A percentile compares a stretch with the other conserved stretches of the same genome.
These are phyloP conservation scores for Blastocrithidia nonstop DNA, from an alignment of 208 protist genomes.

Conservation along the genomic window DNA sequence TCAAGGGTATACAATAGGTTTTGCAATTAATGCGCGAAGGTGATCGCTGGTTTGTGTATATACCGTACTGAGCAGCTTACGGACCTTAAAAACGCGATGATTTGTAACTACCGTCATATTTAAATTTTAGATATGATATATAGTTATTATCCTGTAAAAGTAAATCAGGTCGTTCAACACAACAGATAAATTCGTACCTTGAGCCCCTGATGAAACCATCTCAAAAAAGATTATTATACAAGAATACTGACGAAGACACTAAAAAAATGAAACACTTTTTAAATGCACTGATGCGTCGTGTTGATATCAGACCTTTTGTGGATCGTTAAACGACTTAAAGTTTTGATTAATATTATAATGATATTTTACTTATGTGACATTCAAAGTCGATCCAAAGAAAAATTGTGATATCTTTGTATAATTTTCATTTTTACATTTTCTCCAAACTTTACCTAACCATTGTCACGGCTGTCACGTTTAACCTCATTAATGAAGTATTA, in stretches of 20 bases:
- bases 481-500: too few relatives aligned
- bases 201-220: constrained; percentile 19
- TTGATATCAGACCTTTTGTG: too few relatives aligned
- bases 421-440: too few relatives aligned
- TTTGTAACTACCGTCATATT: constrained; percentile 17
- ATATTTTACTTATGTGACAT: too few relatives aligned
- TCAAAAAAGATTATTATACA: too few relatives aligned
- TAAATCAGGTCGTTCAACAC: constrained; percentile 20
- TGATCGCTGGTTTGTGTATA: constrained; percentile 55
- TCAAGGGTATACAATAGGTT: constrained; percentile 44
- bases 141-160: constrained; percentile 33
- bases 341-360: too few relatives aligned
- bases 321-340: too few relatives aligned
- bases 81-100: constrained; percentile 19
- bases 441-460: too few relatives aligned
- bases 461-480: too few relatives aligned
- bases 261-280: neutral
- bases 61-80: constrained; percentile 62
- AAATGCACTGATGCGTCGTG: neutral
- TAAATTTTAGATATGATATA: constrained; percentile 46
- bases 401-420: too few relatives aligned
- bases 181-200: constrained; percentile 41
- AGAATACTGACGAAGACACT: constrained; percentile 20
- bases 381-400: too few relatives aligned
- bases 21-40: constrained; percentile 80